These are phyloP conservation scores for Dipodascus geniculatus DNA, from an alignment of 805 yeast species.

Conservation along the genomic window DNA sequence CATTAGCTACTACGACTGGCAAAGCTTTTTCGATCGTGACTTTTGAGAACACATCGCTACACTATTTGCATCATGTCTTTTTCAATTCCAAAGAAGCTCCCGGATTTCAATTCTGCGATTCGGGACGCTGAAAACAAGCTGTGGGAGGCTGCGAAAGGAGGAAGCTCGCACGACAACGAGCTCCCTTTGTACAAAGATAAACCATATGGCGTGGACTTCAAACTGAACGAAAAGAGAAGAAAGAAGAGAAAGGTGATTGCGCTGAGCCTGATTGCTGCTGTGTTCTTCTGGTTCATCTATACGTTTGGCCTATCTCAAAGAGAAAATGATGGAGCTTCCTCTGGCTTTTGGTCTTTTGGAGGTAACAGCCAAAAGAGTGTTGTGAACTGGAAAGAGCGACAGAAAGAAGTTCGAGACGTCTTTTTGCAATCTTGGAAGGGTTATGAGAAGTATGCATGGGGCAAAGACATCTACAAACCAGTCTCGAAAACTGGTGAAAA, in stretches of 20 bases:
- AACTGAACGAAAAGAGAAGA: background rate
- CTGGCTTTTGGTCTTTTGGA: background rate
- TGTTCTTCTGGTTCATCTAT: conserved; percentile 33
- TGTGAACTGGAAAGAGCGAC: conserved; percentile 35
- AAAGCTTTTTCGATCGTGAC: too few relatives aligned
- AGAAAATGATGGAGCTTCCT: conserved; percentile 10
- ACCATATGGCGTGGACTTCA: conserved; percentile 22
- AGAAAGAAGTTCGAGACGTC: conserved; percentile 48
- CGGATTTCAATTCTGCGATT: conserved; percentile 7
- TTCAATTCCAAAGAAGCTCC: conserved; percentile 8
- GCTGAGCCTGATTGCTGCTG: conserved; percentile 30
- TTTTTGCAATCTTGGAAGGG: conserved; percentile 70
- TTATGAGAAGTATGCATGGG: conserved; percentile 72
- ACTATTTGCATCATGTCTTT: conserved; percentile 11
- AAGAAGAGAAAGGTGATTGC: conserved; percentile 27
- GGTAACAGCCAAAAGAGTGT: conserved; percentile 6
- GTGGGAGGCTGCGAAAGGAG: conserved; percentile 10
- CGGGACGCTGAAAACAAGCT: conserved; percentile 9
- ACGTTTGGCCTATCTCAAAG: conserved; percentile 19
- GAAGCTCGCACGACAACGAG: conserved; percentile 8
- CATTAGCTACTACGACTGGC: background rate
- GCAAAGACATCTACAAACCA: conserved; percentile 68
- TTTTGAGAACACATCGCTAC: too few relatives aligned
- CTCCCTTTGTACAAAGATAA: conserved; percentile 46
- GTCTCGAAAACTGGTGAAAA: conserved; percentile 48